Base-by-base conservation (phyloP, 2,329 filamentous ascomycete genomes). In the Fonsecaea nubica region DNA sequence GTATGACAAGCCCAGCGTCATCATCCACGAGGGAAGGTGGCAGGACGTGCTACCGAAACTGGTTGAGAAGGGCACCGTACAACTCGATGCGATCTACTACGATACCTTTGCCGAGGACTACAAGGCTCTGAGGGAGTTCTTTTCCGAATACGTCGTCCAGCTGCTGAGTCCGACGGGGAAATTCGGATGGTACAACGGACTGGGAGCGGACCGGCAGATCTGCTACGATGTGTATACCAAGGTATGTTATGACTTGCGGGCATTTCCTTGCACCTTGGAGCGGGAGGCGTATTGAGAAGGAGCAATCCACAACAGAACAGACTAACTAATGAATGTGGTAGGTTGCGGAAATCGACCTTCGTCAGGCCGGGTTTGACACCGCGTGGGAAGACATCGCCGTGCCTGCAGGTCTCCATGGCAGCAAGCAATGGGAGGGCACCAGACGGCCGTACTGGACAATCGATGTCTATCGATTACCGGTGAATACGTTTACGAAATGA, bases 171-270 rank as follows among this genome's bases (percentile, higher is more conserved):
- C 58, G 5, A 21, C 21, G 18, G 58, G 58, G 12, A 38, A 21
- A 42, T 61, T 61, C 13, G 58, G 58, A 10, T 61, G 58, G 58
- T 61, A 61, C 45, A 61, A 61, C 45, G 58, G 58, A 6, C 58
- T 61, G 7, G 58, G 58, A 12, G 58, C 58, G 45, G 58, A 61
- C 40, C 50, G 58, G 32, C 58, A 61, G 21, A 61, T 61, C 35
- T 61, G 58, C 45, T 61, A 61, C 18, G 58, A 61, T n/a, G 48
- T 61, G 18, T 61, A 61, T 35, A 61, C 58, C n/a, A 61, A 53
- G 58, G 45, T 50, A 50, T 25, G 45, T 50, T 9, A 15, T 25
- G 2, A 50, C 38, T 25, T 25, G 5, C 15, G 38, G 12, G 38
- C n/a, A 42, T 13, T 38, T 38, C 13, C 13, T 38, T 38, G 36